phyloP scores from a whole-genome alignment of 805 yeast species.

The Zygosaccharomyces bisporus region DNA sequence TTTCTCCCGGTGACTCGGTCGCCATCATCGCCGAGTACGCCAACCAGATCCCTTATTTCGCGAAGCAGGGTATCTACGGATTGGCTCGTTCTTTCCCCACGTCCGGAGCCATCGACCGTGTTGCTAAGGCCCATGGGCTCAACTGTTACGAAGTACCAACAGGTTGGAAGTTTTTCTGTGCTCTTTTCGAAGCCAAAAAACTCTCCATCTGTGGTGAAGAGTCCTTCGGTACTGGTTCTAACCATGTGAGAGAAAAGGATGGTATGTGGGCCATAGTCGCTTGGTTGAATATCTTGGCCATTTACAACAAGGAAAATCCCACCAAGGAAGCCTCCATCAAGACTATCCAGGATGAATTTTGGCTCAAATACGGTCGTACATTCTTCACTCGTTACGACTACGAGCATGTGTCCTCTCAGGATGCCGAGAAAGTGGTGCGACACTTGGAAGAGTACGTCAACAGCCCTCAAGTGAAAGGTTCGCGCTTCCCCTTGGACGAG shows the following conservation, averaged over 20 bases:
- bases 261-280: conserved; percentile 98
- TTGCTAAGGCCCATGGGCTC: conserved; percentile 73
- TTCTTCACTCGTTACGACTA: conserved; percentile 94
- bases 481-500: conserved; percentile 43
- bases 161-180: conserved; percentile 98
- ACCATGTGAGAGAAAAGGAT: conserved; percentile 96
- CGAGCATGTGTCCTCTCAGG: conserved; percentile 74
- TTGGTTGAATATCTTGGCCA: conserved; percentile 93
- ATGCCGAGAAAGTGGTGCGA: conserved; percentile 66
- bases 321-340: conserved; percentile 61
- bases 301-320: conserved; percentile 61
- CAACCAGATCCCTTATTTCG: conserved; percentile 86
- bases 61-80: conserved; percentile 80
- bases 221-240: conserved; percentile 96
- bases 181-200: conserved; percentile 87
- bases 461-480: conserved; percentile 45
- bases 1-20: conserved; percentile 97
- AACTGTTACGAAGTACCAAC: conserved; percentile 93
- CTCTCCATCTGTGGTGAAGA: conserved; percentile 97
- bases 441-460: conserved; percentile 43
- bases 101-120: conserved; percentile 87
- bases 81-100: conserved; percentile 98
- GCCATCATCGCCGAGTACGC: conserved; percentile 97
- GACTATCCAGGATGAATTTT: conserved; percentile 77
- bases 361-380: conserved; percentile 94